Evolutionary conservation across 2,329 filamentous ascomycete species (phyloP).

Genomic region (Cladophialophora yegresii): DNA sequence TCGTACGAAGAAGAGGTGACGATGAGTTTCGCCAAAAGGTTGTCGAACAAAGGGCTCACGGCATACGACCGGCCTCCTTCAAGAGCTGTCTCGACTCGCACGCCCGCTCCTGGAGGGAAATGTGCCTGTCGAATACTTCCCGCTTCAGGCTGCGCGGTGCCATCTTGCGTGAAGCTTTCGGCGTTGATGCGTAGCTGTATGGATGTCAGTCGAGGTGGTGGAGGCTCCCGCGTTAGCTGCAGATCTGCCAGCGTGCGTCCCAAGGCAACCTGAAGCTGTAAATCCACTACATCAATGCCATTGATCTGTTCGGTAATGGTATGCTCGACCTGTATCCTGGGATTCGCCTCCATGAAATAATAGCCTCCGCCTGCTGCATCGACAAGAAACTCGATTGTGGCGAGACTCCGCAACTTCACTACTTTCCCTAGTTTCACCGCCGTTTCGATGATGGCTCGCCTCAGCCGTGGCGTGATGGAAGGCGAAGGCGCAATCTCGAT

Average conservation of each 20-base stretch:
- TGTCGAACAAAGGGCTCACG: conserved; percentile 60
- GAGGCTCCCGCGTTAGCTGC: conserved; percentile 21
- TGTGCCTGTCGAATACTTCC: conserved; percentile 35
- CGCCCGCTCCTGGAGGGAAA: conserved; percentile 59
- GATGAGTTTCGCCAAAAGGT: conserved; percentile 60
- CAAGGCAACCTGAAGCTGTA: conserved; percentile 52
- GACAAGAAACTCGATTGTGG: conserved; percentile 97
- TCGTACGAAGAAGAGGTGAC: conserved; percentile 57
- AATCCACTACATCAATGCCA: conserved; percentile 56
- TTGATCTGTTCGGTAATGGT: conserved; percentile 61
- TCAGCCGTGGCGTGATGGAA: conserved; percentile 78
- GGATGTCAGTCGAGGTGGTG: conserved; percentile 29
- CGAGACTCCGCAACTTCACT: conserved; percentile 96
- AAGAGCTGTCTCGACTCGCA: conserved; percentile 59
- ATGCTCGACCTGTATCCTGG: conserved; percentile 63
- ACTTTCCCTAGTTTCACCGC: conserved; percentile 92
- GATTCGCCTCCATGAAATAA: conserved; percentile 64
- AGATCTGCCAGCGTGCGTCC: conserved; percentile 30
- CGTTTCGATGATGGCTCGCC: conserved; percentile 83
- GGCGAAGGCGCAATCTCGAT: conserved; percentile 97
- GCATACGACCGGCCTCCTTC: conserved; percentile 44
- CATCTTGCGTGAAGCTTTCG: conserved; percentile 31
- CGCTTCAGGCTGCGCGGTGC: conserved; percentile 30
- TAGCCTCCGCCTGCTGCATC: conserved; percentile 93
- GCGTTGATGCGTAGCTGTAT: conserved; percentile 32